Conservation (phyloP, 352 stramenopile genomes). For the Phytophthora cryptogea region DNA sequence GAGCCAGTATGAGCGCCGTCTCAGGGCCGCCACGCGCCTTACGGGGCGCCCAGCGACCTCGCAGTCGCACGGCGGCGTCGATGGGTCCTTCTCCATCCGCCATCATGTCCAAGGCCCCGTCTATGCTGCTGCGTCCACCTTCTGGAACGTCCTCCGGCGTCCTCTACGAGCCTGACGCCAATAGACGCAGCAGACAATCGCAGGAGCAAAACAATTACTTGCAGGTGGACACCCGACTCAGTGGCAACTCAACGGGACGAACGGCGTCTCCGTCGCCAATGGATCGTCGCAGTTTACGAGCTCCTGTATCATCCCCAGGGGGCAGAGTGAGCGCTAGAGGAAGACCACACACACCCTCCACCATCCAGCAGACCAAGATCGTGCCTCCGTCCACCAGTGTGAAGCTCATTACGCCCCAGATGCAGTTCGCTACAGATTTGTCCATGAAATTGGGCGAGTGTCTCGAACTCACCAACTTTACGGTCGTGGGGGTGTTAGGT, state of each 20-base stretch:
- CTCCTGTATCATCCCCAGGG: not conserved
- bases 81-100: slow-evolving; percentile 8
- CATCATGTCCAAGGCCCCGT: slow-evolving; percentile 52
- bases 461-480: slow-evolving; percentile 71
- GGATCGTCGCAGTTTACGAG: slow-evolving; percentile 15
- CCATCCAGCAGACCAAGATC: slow-evolving; percentile 23
- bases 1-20: slow-evolving; percentile 11
- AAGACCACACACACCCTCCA: slow-evolving; percentile 13
- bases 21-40: slow-evolving; percentile 23
- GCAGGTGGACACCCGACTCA: slow-evolving; percentile 23
- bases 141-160: slow-evolving; percentile 18
- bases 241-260: not conserved
- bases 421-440: slow-evolving; percentile 72
- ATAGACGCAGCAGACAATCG: slow-evolving; percentile 5
- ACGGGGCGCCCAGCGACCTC: slow-evolving; percentile 26
- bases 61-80: slow-evolving; percentile 30
- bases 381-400: slow-evolving; percentile 37
- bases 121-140: slow-evolving; percentile 36
- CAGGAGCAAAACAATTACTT: slow-evolving; percentile 24
- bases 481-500: slow-evolving; percentile 67
- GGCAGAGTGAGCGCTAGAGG: not conserved
- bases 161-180: slow-evolving; percentile 30
- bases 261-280: slow-evolving; percentile 1
- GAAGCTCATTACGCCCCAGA: slow-evolving; percentile 62
- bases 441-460: slow-evolving; percentile 53